Base-by-base conservation (phyloP, 345 rosid genomes). In the Mallotus nudiflorus region DNA sequence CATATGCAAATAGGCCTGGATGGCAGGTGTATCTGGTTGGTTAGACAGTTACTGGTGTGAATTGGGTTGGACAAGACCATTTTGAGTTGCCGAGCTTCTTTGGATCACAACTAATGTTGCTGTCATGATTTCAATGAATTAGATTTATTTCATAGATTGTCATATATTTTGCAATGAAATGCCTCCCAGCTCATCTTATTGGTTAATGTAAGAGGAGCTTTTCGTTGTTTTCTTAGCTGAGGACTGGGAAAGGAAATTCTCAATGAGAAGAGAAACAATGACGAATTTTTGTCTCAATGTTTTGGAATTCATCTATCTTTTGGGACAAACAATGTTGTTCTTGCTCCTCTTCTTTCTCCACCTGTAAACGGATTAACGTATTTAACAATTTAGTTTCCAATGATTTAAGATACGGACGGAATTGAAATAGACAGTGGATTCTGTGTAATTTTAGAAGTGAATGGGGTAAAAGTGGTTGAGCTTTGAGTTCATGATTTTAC, bases 51-150 rank as follows among this genome's bases (percentile, higher is more conserved):
- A 7, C 22, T 27, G 62, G 55, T 56, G 28, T 3, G 35, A 45
- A 65, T 31, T 42, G 64, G 51, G 53, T 19, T 49, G 45, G 42
- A 52, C 13, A 19, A 55, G 15, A 16, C 64, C n/a, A 20, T 62
- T 62, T 51, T 63, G 52, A 39, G 31, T 35, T 62, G 60, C 62
- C 62, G 62, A 40, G 62, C 61, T 28, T 19, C 28, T 52, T 67
- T 16, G 25, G 55, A 64, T 44, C 29, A 22, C 39, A 72, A 54
- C 65, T 56, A 72, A 72, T 35, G n/a, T n/a, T 31, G 24, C 45
- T 64, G 49, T n/a, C 35, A 49, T 6, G 42, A 50, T 50, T 39
- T 37, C 28, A 55, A 65, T 15, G 65, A 16, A 45, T 33, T 65
- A 33, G 58, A 42, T 60, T 50, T 35, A 49, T 39, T 53, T 31